Evolutionary conservation across 352 stramenopile species (phyloP).

Genomic region (Phytopythium chamaehyphon): DNA sequence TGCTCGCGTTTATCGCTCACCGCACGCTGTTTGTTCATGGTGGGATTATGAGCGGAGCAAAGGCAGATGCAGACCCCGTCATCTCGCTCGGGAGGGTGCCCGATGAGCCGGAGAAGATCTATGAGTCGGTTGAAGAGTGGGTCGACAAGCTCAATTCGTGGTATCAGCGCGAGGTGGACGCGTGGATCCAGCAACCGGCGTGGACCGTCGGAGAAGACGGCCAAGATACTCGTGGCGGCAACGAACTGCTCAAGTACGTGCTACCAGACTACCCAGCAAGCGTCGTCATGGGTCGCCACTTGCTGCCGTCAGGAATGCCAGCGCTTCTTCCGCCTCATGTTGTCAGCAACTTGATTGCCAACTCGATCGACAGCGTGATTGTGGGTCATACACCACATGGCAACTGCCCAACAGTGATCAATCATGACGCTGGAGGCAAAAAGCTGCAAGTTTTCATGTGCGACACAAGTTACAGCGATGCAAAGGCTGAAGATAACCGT

Average conservation of each 20-base stretch:
- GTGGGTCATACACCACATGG: constrained; percentile 92
- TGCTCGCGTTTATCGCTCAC: constrained; percentile 74
- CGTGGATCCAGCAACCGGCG: constrained; percentile 74
- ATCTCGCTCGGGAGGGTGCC: constrained; percentile 78
- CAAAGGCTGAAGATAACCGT: constrained; percentile 62
- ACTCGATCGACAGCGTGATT: constrained; percentile 82
- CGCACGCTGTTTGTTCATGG: constrained; percentile 93
- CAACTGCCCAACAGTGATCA: constrained; percentile 87
- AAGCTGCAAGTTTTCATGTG: constrained; percentile 88
- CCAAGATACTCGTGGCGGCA: constrained; percentile 43
- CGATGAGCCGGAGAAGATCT: constrained; percentile 20
- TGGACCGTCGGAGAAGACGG: constrained; percentile 47
- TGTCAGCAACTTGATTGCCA: constrained; percentile 47
- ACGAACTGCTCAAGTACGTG: constrained; percentile 70
- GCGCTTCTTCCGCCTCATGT: constrained; percentile 37
- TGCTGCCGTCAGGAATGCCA: constrained; percentile 78
- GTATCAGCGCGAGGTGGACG: constrained; percentile 66
- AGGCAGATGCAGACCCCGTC: not conserved
- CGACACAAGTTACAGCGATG: constrained; percentile 92
- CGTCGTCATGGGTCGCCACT: constrained; percentile 70
- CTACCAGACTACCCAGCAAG: constrained; percentile 52
- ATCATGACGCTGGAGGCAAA: constrained; percentile 26
- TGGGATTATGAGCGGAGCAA: constrained; percentile 62
- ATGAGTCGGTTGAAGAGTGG: constrained; percentile 45
- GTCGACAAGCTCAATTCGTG: constrained; percentile 79